phyloP scores from a whole-genome alignment of 306 rosid genomes.

The Casuarina cunninghamiana region DNA sequence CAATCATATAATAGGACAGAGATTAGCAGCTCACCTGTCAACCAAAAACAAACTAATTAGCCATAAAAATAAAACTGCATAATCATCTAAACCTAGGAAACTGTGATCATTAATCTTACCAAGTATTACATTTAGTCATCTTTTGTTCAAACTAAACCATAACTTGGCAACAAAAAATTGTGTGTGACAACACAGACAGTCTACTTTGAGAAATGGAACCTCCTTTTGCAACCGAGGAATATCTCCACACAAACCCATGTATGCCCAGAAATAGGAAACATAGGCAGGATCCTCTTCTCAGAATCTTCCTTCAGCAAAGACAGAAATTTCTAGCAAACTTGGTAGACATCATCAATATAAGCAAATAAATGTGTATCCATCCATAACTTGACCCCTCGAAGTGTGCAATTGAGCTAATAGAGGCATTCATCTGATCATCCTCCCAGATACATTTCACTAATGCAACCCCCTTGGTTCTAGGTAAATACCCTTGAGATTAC shows the following conservation, averaged over 20 bases:
- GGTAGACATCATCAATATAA: not conserved
- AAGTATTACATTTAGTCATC: not conserved
- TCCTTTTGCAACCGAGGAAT: not conserved
- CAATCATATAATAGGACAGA: not conserved
- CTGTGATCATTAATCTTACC: not conserved
- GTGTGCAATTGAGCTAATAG: not conserved
- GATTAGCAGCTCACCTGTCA: not conserved
- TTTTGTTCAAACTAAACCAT: not conserved
- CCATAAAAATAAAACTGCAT: not conserved
- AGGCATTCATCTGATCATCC: not conserved
- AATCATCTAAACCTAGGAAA: not conserved
- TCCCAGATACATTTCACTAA: not conserved
- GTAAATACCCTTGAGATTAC: not conserved
- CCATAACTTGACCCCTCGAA: not conserved
- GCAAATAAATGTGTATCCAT: not conserved
- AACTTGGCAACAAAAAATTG: not conserved
- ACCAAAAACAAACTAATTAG: not conserved
- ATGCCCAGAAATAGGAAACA: not conserved
- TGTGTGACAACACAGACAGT: not conserved
- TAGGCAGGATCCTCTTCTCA: not conserved
- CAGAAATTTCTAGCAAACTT: not conserved
- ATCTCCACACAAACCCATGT: not conserved
- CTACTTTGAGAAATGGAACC: slow-evolving; percentile 1
- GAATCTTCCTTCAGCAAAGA: not conserved
- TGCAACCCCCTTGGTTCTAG: not conserved